Percentiles rank a stretch among this genome's conserved stretches.
phyloP scores from a whole-genome alignment of 106 monocot genomes.

The Dactylorhiza incarnata region DNA sequence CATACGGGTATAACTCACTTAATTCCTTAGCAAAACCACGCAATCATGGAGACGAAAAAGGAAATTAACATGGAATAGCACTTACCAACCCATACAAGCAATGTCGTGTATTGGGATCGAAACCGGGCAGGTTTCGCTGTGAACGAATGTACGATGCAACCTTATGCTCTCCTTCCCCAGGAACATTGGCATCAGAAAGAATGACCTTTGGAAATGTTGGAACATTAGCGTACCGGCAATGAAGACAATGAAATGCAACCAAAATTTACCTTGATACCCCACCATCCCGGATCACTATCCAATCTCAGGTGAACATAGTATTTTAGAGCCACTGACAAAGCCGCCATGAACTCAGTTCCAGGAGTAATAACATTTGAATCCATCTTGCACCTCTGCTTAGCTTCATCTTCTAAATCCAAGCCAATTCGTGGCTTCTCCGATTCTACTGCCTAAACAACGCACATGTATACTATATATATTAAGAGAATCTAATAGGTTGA shows the following conservation, averaged over 20 bases:
- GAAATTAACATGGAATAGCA: background rate
- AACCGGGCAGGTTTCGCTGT: slow-evolving; percentile 8
- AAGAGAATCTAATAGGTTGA: too few relatives aligned
- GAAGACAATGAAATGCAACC: background rate
- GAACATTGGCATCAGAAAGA: slow-evolving; percentile 17
- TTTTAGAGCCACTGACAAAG: slow-evolving; percentile 31
- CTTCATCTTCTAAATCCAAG: slow-evolving; percentile 10
- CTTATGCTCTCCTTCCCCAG: slow-evolving; percentile 15
- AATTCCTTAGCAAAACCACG: background rate
- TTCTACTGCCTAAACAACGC: slow-evolving; percentile 25
- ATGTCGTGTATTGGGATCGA: slow-evolving; percentile 6
- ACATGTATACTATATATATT: background rate
- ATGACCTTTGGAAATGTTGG: background rate
- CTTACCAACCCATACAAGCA: slow-evolving; percentile 18
- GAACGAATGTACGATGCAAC: slow-evolving; percentile 8
- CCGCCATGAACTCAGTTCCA: slow-evolving; percentile 54
- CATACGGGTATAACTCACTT: background rate
- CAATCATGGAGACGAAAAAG: background rate
- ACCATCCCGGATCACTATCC: slow-evolving; percentile 51
- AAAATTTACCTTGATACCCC: slow-evolving; percentile 30
- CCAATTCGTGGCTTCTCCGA: slow-evolving; percentile 17
- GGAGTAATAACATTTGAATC: slow-evolving; percentile 65
- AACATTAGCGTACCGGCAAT: background rate
- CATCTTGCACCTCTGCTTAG: slow-evolving; percentile 4
- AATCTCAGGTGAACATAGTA: slow-evolving; percentile 40